Percentiles rank a stretch among this genome's conserved stretches.
Evolutionary conservation across 257 asterid genomes (phyloP).

Genomic region (Linaria vulgaris): DNA sequence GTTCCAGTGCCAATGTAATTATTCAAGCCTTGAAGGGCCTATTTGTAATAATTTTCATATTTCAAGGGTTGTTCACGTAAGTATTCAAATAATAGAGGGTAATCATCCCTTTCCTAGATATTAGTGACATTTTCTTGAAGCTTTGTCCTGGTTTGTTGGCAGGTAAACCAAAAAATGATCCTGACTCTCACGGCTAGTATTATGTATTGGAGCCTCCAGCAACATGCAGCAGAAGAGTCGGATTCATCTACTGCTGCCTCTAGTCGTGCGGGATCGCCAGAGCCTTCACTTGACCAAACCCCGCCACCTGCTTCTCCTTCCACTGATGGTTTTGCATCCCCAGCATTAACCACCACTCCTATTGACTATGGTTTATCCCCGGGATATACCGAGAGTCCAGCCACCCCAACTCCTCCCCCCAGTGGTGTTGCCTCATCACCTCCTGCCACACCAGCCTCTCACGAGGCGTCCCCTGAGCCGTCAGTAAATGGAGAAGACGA

Average conservation of each 20-base stretch:
- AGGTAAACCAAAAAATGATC: conserved; percentile 99
- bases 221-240: conserved; percentile 59
- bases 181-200: conserved; percentile 91
- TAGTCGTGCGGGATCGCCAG: conserved; percentile 52
- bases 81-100: no score
- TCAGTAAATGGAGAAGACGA: conserved; percentile 59
- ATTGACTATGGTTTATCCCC: conserved; percentile 32
- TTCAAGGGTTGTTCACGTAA: no score
- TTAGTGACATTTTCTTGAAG: no score
- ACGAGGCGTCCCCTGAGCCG: conserved; percentile 44
- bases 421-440: conserved; percentile 36
- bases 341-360: conserved; percentile 38
- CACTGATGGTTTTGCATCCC: conserved; percentile 42
- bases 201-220: conserved; percentile 97
- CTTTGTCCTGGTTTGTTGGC: conserved; percentile 26
- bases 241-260: conserved; percentile 60
- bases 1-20: no score
- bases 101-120: no score
- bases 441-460: conserved; percentile 26
- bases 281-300: conserved; percentile 30
- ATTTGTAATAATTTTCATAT: no score
- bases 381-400: background rate
- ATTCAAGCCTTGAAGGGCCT: no score
- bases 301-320: conserved; percentile 39
- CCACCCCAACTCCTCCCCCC: conserved; percentile 22